These are phyloP conservation scores for Aspergillus carlsbadensis DNA, from an alignment of 495 filamentous ascomycete species.

Conservation along the genomic window DNA sequence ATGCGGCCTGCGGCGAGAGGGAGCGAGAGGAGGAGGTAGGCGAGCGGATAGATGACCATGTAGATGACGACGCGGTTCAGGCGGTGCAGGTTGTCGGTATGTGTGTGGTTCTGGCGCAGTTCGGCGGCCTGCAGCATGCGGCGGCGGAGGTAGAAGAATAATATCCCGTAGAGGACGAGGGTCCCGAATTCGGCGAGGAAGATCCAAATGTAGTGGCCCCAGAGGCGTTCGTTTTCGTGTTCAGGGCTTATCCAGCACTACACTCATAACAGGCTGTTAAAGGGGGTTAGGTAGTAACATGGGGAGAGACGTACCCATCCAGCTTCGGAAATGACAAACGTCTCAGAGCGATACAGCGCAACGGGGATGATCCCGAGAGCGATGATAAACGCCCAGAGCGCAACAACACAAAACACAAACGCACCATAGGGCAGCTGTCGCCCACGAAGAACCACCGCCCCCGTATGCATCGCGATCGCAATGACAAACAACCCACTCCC, in stretches of 20 bases:
- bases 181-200: slow-evolving; percentile 66
- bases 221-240: slow-evolving; percentile 61
- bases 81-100: slow-evolving; percentile 38
- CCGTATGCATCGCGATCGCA: slow-evolving; percentile 66
- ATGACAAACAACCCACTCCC: slow-evolving; percentile 67
- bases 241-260: slow-evolving; percentile 70
- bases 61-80: slow-evolving; percentile 54
- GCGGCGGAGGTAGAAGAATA: slow-evolving; percentile 59
- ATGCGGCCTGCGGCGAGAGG: slow-evolving; percentile 70
- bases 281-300: slow-evolving; percentile 3
- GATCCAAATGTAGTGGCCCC: slow-evolving; percentile 76
- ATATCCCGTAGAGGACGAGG: slow-evolving; percentile 59
- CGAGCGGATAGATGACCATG: slow-evolving; percentile 73
- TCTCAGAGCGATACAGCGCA: slow-evolving; percentile 48
- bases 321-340: slow-evolving; percentile 54
- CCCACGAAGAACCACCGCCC: slow-evolving; percentile 56
- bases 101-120: slow-evolving; percentile 31
- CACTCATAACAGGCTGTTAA: no score
- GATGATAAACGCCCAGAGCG: slow-evolving; percentile 59
- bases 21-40: slow-evolving; percentile 67
- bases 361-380: slow-evolving; percentile 55
- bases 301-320: slow-evolving; percentile 39
- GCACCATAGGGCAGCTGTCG: slow-evolving; percentile 51
- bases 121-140: slow-evolving; percentile 38
- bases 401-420: slow-evolving; percentile 49